Evolutionary conservation across 2,329 filamentous ascomycete species (phyloP), one percentile per base, ranked within the genome.

Genomic region (Gliomastix tumulicola): DNA sequence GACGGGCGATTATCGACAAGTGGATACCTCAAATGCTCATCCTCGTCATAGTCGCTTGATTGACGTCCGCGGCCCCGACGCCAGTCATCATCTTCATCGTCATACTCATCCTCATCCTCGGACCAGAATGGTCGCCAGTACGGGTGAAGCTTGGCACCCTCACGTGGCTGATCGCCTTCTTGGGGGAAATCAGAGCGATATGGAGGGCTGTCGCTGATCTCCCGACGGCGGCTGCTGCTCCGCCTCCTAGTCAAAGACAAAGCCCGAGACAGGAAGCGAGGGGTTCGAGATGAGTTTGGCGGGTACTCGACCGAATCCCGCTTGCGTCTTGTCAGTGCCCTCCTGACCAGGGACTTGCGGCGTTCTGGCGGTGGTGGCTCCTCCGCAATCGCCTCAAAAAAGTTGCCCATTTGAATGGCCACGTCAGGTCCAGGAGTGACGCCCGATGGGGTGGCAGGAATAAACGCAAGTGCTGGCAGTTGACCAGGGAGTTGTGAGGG

Each of bases 401-500:
- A 74, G 42, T 74, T 76, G 1, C 74, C 74, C 17, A 74, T 53
- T 45, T 68, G 67, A 18, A 61, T 61, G 38, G 69, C 60, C 47
- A 66, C 70, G 43, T 79, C 75, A 3, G 65, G 49, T 3, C 67
- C 60, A 9, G 77, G 75, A 2, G 76, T 79, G 30, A 72, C 49
- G 3, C 71, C 76, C 3, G 75, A 79, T 4, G 77, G 76, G 0
- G 76, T 81, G 19, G 77, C 76, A 1, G 76, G 76, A 22, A 77
- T 81, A 41, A 82, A 76, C 38, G 76, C 70, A 46, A 82, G 56
- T n/a, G 53, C 51, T 4, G 59, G 59, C 3, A 58, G 62, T 21
- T 57, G 56, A n/a, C 52, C 51, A 5, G 59, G 59, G 3, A 58
- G 62, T 21, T 57, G 47, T 7, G 41, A 45, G 12, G 72, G 71